These are phyloP conservation scores for Sugiyamaella lignohabitans DNA, from an alignment of 805 yeast species.

Conservation along the genomic window DNA sequence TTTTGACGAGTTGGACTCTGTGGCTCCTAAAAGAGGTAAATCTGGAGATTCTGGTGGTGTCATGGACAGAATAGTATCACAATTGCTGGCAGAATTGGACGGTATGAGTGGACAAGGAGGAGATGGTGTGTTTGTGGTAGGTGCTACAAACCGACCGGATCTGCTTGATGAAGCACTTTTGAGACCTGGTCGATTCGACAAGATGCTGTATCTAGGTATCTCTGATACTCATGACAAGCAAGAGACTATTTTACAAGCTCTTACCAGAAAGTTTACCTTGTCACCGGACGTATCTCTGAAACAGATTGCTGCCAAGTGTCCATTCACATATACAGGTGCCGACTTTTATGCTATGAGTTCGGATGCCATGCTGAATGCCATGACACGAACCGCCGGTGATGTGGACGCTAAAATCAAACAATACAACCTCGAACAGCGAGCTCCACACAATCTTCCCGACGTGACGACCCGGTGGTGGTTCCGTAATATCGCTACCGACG, in stretches of 20 bases:
- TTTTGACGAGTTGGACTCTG: constrained; percentile 95
- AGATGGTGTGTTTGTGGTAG: constrained; percentile 93
- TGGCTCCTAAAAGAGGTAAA: constrained; percentile 96
- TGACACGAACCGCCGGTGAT: constrained; percentile 78
- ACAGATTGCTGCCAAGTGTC: constrained; percentile 60
- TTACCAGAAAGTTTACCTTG: constrained; percentile 68
- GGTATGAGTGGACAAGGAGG: constrained; percentile 84
- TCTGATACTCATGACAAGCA: constrained; percentile 89
- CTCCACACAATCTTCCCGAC: constrained; percentile 23
- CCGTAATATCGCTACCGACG: constrained; percentile 63
- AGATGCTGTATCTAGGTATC: constrained; percentile 88
- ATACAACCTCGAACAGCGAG: constrained; percentile 41
- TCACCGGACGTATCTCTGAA: constrained; percentile 52
- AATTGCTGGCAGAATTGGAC: constrained; percentile 86
- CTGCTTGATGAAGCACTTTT: constrained; percentile 86
- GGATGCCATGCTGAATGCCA: constrained; percentile 93
- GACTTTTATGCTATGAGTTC: constrained; percentile 95
- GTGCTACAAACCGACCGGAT: constrained; percentile 98
- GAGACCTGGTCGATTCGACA: constrained; percentile 93
- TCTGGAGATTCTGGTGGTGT: constrained; percentile 99
- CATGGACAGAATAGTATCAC: constrained; percentile 97
- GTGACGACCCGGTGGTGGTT: constrained; percentile 85
- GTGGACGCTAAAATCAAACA: constrained; percentile 59
- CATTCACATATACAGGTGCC: constrained; percentile 94
- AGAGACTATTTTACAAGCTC: constrained; percentile 74